These are phyloP conservation scores for Phaeosphaeria sp. DNA, from an alignment of 2,329 filamentous ascomycete species.

Conservation along the genomic window DNA sequence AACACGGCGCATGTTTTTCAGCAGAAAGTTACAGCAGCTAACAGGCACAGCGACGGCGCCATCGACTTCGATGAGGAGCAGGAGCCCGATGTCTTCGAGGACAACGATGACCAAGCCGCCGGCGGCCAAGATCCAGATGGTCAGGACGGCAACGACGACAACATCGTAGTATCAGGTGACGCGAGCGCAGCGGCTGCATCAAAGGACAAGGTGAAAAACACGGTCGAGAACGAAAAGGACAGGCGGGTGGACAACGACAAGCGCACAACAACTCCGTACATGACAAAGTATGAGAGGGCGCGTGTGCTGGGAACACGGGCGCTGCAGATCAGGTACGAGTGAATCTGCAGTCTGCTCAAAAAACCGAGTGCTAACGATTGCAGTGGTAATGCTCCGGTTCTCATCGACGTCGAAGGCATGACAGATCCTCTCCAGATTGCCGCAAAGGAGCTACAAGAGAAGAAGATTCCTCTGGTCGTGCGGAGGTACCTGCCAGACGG, in stretches of 20 bases:
- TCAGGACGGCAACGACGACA: constrained; percentile 43
- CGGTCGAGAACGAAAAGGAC: constrained; percentile 65
- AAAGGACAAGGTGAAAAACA: constrained; percentile 56
- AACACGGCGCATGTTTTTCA: not conserved
- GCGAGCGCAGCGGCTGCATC: constrained; percentile 56
- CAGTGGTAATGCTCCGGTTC: constrained; percentile 96
- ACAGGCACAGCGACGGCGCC: constrained; percentile 46
- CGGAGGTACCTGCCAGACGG: constrained; percentile 95
- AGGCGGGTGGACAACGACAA: constrained; percentile 92
- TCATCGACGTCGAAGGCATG: constrained; percentile 96
- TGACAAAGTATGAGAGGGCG: constrained; percentile 99
- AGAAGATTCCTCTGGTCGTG: constrained; percentile 97
- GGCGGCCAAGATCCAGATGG: constrained; percentile 44
- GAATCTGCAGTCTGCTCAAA: not conserved
- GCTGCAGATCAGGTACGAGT: constrained; percentile 85
- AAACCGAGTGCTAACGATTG: constrained; percentile 20
- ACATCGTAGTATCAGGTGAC: constrained; percentile 58
- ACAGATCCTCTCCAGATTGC: constrained; percentile 97
- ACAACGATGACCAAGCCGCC: constrained; percentile 62
- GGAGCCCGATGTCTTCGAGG: constrained; percentile 68
- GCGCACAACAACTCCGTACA: constrained; percentile 92
- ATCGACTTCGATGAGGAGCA: constrained; percentile 65
- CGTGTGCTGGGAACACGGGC: constrained; percentile 92
- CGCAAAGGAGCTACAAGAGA: constrained; percentile 95
- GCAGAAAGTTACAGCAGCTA: constrained; percentile 12